A percentile compares a stretch with the other conserved stretches of the same genome.
Conservation (phyloP, 768 basidiomycete species). For the Pleurotus djamor region DNA sequence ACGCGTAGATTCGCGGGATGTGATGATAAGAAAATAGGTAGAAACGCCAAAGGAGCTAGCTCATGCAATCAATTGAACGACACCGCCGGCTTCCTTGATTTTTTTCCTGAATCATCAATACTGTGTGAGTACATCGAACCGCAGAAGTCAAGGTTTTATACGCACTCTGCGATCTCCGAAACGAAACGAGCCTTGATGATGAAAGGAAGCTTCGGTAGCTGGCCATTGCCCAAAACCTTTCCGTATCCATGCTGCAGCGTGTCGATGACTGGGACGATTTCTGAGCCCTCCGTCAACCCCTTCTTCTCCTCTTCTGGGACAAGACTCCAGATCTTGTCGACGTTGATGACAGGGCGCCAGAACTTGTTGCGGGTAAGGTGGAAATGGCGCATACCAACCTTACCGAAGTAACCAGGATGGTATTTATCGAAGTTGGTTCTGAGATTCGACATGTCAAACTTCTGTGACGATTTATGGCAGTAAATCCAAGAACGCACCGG, state of each 20-base stretch:
- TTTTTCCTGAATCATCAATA: constrained; percentile 39
- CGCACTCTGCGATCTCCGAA: constrained; percentile 79
- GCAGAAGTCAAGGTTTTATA: constrained; percentile 11
- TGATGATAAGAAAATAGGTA: constrained; percentile 25
- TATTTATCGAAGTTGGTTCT: constrained; percentile 99
- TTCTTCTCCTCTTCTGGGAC: constrained; percentile 84
- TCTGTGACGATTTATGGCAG: background rate
- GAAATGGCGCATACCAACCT: constrained; percentile 99
- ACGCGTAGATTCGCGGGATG: constrained; percentile 5
- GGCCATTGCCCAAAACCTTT: constrained; percentile 95
- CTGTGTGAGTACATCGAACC: background rate
- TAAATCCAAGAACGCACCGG: constrained; percentile 55
- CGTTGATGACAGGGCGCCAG: constrained; percentile 97
- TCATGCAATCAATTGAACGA: constrained; percentile 91
- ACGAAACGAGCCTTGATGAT: constrained; percentile 99
- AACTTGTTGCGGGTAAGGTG: constrained; percentile 88
- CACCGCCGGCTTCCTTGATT: constrained; percentile 94
- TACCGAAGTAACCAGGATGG: constrained; percentile 99
- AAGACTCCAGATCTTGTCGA: constrained; percentile 96
- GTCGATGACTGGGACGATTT: constrained; percentile 95
- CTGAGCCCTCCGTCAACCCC: constrained; percentile 67
- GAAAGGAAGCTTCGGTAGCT: constrained; percentile 88
- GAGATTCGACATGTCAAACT: constrained; percentile 3
- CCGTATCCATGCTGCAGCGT: constrained; percentile 80
- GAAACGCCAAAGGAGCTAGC: constrained; percentile 19